phyloP scores from a whole-genome alignment of 2,329 filamentous ascomycete genomes.

The Ustulina deusta region DNA sequence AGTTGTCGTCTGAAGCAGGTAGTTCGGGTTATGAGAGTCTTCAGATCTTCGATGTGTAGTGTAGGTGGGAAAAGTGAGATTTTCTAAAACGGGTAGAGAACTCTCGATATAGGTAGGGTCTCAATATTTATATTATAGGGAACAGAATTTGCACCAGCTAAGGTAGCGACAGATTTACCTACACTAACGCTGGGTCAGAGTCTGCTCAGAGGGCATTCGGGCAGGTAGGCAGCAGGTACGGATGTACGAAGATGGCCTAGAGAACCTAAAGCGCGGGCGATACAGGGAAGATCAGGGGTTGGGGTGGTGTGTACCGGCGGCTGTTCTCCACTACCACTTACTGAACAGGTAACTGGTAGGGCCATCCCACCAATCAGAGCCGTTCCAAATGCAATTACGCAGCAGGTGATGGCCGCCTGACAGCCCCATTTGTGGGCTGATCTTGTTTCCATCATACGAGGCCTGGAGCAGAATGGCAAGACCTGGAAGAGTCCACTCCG shows the following conservation, averaged over 20 bases:
- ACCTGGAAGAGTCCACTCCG: slow-evolving; percentile 34
- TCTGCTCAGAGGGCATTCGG: not conserved
- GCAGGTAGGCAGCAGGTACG: not conserved
- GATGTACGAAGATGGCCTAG: not conserved
- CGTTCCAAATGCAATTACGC: slow-evolving; percentile 26
- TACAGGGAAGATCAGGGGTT: slow-evolving; percentile 24
- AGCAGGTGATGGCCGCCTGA: slow-evolving; percentile 29
- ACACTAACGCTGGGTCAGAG: slow-evolving; percentile 17
- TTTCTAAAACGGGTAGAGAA: slow-evolving; percentile 23
- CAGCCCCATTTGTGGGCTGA: slow-evolving; percentile 37
- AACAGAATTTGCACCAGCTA: slow-evolving; percentile 10
- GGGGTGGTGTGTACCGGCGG: slow-evolving; percentile 12
- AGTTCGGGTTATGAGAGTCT: slow-evolving; percentile 14
- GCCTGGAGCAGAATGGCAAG: slow-evolving; percentile 28
- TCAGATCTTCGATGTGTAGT: not conserved
- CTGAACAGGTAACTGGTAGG: slow-evolving; percentile 17
- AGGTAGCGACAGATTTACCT: not conserved
- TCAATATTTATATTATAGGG: not conserved
- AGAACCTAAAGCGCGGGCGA: not conserved
- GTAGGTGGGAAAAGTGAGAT: not conserved
- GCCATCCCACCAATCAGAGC: slow-evolving; percentile 22
- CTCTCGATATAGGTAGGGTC: slow-evolving; percentile 24
- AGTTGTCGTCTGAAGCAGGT: not conserved
- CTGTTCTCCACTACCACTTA: slow-evolving; percentile 23
- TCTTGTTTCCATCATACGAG: slow-evolving; percentile 38